A percentile compares a stretch with the other conserved stretches of the same genome.
phyloP scores from a whole-genome alignment of 495 filamentous ascomycete genomes.

The Endocarpon pusillum region DNA sequence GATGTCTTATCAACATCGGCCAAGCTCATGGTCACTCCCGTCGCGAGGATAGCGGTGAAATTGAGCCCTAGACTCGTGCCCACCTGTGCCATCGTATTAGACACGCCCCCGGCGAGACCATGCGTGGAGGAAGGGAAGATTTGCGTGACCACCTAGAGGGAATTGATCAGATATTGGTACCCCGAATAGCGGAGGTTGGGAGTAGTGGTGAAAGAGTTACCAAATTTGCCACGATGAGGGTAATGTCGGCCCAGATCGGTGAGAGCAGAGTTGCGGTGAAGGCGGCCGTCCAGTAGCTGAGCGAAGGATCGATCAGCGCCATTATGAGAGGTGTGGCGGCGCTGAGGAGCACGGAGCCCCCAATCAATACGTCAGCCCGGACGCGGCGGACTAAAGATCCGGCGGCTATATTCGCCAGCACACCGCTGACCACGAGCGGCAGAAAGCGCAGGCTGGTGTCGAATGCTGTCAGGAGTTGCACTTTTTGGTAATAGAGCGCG shows the following conservation, averaged over 20 bases:
- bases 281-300: conserved; percentile 38
- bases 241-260: conserved; percentile 30
- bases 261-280: conserved; percentile 33
- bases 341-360: conserved; percentile 23
- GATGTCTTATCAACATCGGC: neutral
- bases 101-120: conserved; percentile 42
- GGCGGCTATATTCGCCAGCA: conserved; percentile 32
- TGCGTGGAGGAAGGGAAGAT: conserved; percentile 39
- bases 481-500: conserved; percentile 33
- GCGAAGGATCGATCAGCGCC: conserved; percentile 22
- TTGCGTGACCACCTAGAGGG: no score
- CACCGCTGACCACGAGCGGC: conserved; percentile 32
- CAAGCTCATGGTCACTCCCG: conserved; percentile 16
- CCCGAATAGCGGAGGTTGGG: no score
- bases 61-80: conserved; percentile 37
- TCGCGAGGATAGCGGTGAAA: conserved; percentile 30
- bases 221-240: conserved; percentile 41
- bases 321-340: conserved; percentile 36
- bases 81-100: conserved; percentile 38
- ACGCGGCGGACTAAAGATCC: conserved; percentile 35
- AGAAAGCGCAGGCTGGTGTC: conserved; percentile 36
- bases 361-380: conserved; percentile 26
- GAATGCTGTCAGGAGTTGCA: conserved; percentile 27
- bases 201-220: no score
- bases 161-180: no score